A percentile compares a stretch with the other conserved stretches of the same genome.
Evolutionary conservation across 2,329 filamentous ascomycete species (phyloP).

Genomic region (Phoma sp.): DNA sequence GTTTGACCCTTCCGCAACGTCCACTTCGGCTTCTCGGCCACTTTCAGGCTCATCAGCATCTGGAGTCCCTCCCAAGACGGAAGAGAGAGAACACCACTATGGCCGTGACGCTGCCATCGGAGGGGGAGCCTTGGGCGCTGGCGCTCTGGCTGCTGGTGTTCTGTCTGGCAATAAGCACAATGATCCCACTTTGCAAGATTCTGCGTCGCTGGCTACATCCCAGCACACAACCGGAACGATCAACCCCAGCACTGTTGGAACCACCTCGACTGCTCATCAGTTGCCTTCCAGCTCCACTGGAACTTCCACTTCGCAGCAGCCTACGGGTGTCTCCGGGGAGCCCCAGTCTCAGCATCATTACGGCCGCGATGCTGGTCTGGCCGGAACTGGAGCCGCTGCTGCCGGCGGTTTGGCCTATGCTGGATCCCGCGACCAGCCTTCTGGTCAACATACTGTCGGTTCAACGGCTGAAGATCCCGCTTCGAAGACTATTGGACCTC

Average conservation of each 20-base stretch:
- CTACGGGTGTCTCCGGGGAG: not conserved
- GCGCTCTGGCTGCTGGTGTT: conserved; percentile 29
- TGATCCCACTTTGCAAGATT: not conserved
- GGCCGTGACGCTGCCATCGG: conserved; percentile 37
- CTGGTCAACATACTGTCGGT: conserved; percentile 27
- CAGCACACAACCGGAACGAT: conserved; percentile 8
- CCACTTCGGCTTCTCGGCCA: conserved; percentile 15
- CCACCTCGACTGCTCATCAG: conserved; percentile 1
- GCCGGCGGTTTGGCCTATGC: conserved; percentile 20
- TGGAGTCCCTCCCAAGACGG: conserved; percentile 8
- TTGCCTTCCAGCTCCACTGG: not conserved
- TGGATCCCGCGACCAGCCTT: conserved; percentile 21
- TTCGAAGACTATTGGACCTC: conserved; percentile 36
- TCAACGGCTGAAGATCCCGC: conserved; percentile 33
- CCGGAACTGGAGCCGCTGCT: conserved; percentile 11
- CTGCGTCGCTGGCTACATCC: conserved; percentile 6
- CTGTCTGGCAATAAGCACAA: conserved; percentile 28
- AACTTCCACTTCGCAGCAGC: not conserved
- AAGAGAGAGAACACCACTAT: conserved; percentile 29
- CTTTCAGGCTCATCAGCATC: conserved; percentile 17
- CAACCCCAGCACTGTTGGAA: conserved; percentile 8
- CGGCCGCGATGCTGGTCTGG: conserved; percentile 31
- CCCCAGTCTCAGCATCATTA: conserved; percentile 18
- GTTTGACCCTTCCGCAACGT: conserved; percentile 24
- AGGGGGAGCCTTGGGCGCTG: conserved; percentile 38